Percentiles rank a stretch among this genome's conserved stretches.
Conservation (phyloP, 345 rosid species). For the Bretschneidera sinensis region DNA sequence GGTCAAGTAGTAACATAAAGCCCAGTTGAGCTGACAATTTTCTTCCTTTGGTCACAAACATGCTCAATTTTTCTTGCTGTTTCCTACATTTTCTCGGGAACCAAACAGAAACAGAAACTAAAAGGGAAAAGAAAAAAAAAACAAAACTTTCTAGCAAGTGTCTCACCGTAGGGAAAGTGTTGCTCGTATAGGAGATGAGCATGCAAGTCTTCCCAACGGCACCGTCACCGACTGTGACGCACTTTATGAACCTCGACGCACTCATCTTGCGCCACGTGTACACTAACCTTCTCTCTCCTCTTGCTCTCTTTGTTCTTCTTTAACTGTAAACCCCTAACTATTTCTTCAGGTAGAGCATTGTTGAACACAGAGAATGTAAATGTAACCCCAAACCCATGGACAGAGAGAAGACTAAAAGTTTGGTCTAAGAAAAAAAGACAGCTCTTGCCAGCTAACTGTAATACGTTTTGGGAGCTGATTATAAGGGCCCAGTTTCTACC, state of each 20-base stretch:
- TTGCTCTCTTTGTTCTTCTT: not conserved
- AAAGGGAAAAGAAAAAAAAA: slow-evolving; percentile 1
- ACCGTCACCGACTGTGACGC: slow-evolving; percentile 81
- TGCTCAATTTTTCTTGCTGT: not conserved
- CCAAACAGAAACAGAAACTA: slow-evolving; percentile 7
- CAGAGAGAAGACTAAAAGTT: too few species aligned
- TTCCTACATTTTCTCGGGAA: slow-evolving; percentile 7
- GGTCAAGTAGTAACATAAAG: slow-evolving; percentile 3
- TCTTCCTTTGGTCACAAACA: not conserved
- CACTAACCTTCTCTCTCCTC: not conserved
- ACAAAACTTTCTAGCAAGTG: slow-evolving; percentile 1
- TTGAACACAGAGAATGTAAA: not conserved
- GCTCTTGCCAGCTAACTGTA: not conserved
- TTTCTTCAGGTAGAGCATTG: not conserved
- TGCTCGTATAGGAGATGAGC: slow-evolving; percentile 77
- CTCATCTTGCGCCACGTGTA: too few species aligned
- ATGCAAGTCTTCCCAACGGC: slow-evolving; percentile 85
- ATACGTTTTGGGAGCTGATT: not conserved
- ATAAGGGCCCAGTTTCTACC: not conserved
- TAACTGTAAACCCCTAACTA: slow-evolving; percentile 10
- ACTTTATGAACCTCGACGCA: slow-evolving; percentile 74
- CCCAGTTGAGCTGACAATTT: slow-evolving; percentile 3
- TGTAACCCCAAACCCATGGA: not conserved
- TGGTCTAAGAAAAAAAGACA: slow-evolving; percentile 20
- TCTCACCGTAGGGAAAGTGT: slow-evolving; percentile 67